These are phyloP conservation scores for Podila epicladia DNA, from an alignment of 192 early-diverging fungal species.

Conservation along the genomic window DNA sequence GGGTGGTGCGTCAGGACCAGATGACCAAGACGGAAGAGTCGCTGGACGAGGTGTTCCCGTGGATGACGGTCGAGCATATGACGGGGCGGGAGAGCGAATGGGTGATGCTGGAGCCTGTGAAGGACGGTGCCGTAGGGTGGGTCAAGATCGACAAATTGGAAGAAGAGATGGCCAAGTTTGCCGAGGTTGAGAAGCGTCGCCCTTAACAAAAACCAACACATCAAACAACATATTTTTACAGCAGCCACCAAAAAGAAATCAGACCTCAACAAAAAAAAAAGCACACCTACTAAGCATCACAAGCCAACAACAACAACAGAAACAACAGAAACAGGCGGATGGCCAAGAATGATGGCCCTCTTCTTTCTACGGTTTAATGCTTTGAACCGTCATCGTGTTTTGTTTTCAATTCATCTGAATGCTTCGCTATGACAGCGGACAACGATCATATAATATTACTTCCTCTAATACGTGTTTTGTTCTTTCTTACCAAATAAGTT, in stretches of 20 bases:
- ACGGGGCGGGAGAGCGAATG: slow-evolving; percentile 40
- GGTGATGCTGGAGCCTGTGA: slow-evolving; percentile 48
- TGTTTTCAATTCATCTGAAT: no score
- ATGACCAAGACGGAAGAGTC: slow-evolving; percentile 48
- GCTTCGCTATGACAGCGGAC: no score
- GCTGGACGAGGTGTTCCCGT: slow-evolving; percentile 47
- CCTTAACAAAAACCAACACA: slow-evolving; percentile 5
- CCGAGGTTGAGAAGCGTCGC: slow-evolving; percentile 5
- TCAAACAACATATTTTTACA: background rate
- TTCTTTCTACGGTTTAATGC: no score
- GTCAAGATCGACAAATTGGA: slow-evolving; percentile 49
- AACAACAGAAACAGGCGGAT: no score
- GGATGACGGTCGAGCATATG: slow-evolving; percentile 37
- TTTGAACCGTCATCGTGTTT: no score
- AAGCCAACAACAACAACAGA: no score
- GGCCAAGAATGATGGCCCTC: no score
- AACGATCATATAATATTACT: no score
- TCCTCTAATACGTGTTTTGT: no score
- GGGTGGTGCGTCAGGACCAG: slow-evolving; percentile 18
- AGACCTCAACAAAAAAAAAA: no score
- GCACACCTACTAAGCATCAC: no score
- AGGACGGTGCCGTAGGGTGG: slow-evolving; percentile 49
- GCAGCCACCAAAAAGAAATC: background rate
- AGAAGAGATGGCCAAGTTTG: slow-evolving; percentile 35
- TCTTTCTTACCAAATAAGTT: no score